phyloP scores from a whole-genome alignment of 805 yeast genomes.

The Vanderwaltozyma tropicalis region DNA sequence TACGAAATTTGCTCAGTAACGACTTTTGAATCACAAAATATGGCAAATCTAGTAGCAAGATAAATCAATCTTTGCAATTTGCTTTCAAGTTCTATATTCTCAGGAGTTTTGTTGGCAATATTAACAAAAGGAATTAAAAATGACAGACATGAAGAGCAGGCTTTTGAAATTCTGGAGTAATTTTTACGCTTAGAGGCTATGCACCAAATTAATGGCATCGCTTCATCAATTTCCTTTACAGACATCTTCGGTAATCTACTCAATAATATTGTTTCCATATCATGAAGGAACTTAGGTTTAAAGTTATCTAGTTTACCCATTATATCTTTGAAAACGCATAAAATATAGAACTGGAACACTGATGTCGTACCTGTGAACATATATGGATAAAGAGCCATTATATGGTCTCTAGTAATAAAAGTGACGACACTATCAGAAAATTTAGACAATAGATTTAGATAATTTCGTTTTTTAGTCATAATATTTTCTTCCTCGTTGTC shows the following conservation, averaged over 20 bases:
- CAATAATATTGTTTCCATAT: conserved; percentile 43
- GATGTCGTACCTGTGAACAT: conserved; percentile 41
- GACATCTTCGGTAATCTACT: conserved; percentile 49
- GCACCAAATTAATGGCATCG: conserved; percentile 59
- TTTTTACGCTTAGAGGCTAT: conserved; percentile 40
- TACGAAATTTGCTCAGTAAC: conserved; percentile 28
- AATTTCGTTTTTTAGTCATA: not conserved
- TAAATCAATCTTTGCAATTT: conserved; percentile 47
- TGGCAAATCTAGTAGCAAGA: conserved; percentile 61
- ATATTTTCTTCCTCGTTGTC: conserved; percentile 13
- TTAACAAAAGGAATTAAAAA: conserved; percentile 39
- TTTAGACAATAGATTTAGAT: conserved; percentile 35
- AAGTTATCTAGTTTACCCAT: conserved; percentile 37
- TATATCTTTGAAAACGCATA: conserved; percentile 44
- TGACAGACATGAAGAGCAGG: conserved; percentile 51
- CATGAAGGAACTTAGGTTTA: conserved; percentile 40
- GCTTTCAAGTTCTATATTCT: conserved; percentile 26
- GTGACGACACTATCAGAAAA: conserved; percentile 43
- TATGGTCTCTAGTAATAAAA: conserved; percentile 55
- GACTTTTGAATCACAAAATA: conserved; percentile 45
- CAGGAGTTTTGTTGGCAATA: conserved; percentile 18
- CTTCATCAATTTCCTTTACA: conserved; percentile 55
- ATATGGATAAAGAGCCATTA: conserved; percentile 55
- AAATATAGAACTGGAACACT: conserved; percentile 35
- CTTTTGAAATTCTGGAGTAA: conserved; percentile 43